These are phyloP conservation scores for Nakazawaea laoshanensis DNA, from an alignment of 805 yeast species.

Conservation along the genomic window DNA sequence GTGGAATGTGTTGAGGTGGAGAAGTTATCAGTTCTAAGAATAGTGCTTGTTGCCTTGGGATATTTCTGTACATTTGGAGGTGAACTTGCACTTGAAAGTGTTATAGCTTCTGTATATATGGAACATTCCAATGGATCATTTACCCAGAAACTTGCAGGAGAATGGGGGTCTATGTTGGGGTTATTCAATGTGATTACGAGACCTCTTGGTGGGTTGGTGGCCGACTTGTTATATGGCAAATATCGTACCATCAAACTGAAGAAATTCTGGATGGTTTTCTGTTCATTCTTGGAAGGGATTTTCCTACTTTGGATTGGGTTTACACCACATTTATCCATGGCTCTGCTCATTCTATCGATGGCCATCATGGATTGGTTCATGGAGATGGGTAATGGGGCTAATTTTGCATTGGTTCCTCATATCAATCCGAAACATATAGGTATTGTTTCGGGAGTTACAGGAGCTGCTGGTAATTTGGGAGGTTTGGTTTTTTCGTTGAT, in stretches of 20 bases:
- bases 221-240: constrained; percentile 20
- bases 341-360: constrained; percentile 21
- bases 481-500: constrained; percentile 27
- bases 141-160: constrained; percentile 18
- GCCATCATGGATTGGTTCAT: constrained; percentile 23
- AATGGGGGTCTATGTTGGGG: constrained; percentile 26
- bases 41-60: constrained; percentile 20
- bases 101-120: constrained; percentile 17
- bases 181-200: constrained; percentile 21
- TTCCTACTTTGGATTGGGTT: constrained; percentile 28
- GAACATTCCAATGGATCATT: constrained; percentile 14
- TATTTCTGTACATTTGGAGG: constrained; percentile 22
- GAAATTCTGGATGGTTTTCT: constrained; percentile 22
- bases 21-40: too few relatives aligned
- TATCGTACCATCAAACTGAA: constrained; percentile 22
- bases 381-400: constrained; percentile 32
- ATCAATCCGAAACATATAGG: constrained; percentile 26
- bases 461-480: constrained; percentile 27
- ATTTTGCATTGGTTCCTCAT: constrained; percentile 25
- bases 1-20: too few relatives aligned
- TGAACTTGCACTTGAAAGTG: constrained; percentile 21
- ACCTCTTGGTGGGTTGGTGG: constrained; percentile 20
- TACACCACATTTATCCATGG: constrained; percentile 17
- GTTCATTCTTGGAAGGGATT: constrained; percentile 23
- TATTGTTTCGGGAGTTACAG: constrained; percentile 27